Evolutionary conservation across 306 rosid species (phyloP).

Genomic region (Cicer yamashitae): DNA sequence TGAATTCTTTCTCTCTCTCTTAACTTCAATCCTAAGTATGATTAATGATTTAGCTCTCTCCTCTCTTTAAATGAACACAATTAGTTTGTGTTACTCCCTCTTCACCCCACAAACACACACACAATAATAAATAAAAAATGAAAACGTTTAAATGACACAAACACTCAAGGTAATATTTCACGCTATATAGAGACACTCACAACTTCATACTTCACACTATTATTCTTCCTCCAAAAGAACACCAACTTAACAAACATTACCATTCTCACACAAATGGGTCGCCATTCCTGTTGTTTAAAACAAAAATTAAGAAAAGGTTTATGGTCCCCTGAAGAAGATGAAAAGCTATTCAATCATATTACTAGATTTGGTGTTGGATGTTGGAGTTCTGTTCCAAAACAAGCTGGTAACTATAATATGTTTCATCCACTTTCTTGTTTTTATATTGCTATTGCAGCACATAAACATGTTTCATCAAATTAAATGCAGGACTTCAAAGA

Average conservation of each 20-base stretch:
- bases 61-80: conserved; percentile 62
- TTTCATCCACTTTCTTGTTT: too few species aligned
- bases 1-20: conserved; percentile 18
- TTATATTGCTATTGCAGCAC: background rate
- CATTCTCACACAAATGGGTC: conserved; percentile 68
- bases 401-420: conserved; percentile 57
- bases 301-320: conserved; percentile 86
- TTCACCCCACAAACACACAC: conserved; percentile 27
- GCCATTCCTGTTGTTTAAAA: conserved; percentile 82
- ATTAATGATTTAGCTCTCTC: conserved; percentile 48
- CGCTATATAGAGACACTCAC: conserved; percentile 48
- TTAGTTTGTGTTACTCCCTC: conserved; percentile 52
- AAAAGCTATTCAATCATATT: conserved; percentile 89
- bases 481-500: conserved; percentile 77
- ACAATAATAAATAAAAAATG: conserved; percentile 8
- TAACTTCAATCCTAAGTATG: conserved; percentile 91
- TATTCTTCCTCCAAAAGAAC: conserved; percentile 18
- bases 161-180: conserved; percentile 39
- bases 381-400: conserved; percentile 97
- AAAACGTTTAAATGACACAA: conserved; percentile 45
- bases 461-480: conserved; percentile 35
- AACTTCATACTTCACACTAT: conserved; percentile 9
- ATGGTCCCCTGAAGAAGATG: conserved; percentile 98
- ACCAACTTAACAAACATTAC: conserved; percentile 38
- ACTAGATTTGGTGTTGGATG: conserved; percentile 90